phyloP scores from a whole-genome alignment of 208 protist genomes.

The Jaenimonas drosophilae region DNA sequence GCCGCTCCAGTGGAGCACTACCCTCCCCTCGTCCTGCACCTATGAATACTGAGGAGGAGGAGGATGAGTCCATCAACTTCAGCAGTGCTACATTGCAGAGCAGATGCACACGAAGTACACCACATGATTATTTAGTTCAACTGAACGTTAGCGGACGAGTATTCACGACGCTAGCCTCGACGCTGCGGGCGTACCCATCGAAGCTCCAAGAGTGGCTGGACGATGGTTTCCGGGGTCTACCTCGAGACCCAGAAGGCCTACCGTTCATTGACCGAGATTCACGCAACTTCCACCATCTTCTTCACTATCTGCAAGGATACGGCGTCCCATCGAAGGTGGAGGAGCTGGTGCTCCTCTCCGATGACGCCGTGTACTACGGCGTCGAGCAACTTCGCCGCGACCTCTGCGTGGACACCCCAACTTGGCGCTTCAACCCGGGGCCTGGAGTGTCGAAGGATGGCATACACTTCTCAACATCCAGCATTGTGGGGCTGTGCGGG shows the following conservation, averaged over 20 bases:
- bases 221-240: conserved; percentile 50
- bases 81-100: too few relatives aligned
- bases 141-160: conserved; percentile 70
- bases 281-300: conserved; percentile 55
- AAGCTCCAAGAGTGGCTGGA: conserved; percentile 45
- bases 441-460: conserved; percentile 56
- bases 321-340: conserved; percentile 45
- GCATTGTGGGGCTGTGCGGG: conserved; percentile 68
- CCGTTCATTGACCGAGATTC: conserved; percentile 83
- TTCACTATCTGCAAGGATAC: conserved; percentile 85
- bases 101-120: too few relatives aligned
- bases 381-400: conserved; percentile 37
- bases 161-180: conserved; percentile 62
- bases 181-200: conserved; percentile 52
- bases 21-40: too few relatives aligned
- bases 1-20: too few relatives aligned
- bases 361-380: conserved; percentile 64
- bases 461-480: conserved; percentile 52
- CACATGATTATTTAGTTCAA: conserved; percentile 21
- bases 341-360: conserved; percentile 58
- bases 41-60: too few relatives aligned
- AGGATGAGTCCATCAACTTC: too few relatives aligned
- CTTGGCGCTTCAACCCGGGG: conserved; percentile 63
- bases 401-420: conserved; percentile 31
- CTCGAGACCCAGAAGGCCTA: conserved; percentile 56